Base-by-base conservation (phyloP, 768 basidiomycete genomes). In the Xerocomus potaroensis region DNA sequence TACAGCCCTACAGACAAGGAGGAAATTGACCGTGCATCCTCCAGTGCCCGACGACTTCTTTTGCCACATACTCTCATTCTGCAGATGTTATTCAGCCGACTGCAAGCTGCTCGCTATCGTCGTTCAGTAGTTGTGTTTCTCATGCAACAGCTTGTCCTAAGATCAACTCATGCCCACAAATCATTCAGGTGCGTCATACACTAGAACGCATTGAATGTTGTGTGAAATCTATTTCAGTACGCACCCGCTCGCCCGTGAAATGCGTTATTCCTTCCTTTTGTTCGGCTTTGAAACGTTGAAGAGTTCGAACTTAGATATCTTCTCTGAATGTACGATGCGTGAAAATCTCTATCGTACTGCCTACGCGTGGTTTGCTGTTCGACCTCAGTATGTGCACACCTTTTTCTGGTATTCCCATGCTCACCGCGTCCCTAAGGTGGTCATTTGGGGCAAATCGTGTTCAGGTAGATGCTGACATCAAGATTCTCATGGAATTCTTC, bases 241-340 rank as follows among this genome's bases (percentile, higher is more conserved):
- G 0, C 94, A 98, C 64, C 81, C 94, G 0, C 75, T 98, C 27
- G 87, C 95, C 23, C 82, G 94, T 33, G 93, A 98, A 70, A 76
- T 84, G 1, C 81, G 92, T 14, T 95, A 95, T 63, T 85, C 91
- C 1, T 83, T 99, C 63, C 73, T 98, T 15, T 70, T 94, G 3
- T 95, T 99, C 61, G 95, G 91, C 0, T 92, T 98, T 59, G 91
- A 96, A 64, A 81, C 90, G 3, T 67, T 98, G 29, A 87, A 87
- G 57, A 91, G 91, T 56, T 94, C 90, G 10, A 78, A 83, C 52
- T 71, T 96, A 53, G 95, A 98, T 62, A 72, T 80, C 0, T 81
- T 81, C 50, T 86, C 89, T 45, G 94, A 98, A 65, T 76, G 82
- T 55, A 59, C 75, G 18, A 68, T 92, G 26, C 79, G 96, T 33